These are phyloP conservation scores for Candida coquimbonensis DNA, from an alignment of 805 yeast species.

Conservation along the genomic window DNA sequence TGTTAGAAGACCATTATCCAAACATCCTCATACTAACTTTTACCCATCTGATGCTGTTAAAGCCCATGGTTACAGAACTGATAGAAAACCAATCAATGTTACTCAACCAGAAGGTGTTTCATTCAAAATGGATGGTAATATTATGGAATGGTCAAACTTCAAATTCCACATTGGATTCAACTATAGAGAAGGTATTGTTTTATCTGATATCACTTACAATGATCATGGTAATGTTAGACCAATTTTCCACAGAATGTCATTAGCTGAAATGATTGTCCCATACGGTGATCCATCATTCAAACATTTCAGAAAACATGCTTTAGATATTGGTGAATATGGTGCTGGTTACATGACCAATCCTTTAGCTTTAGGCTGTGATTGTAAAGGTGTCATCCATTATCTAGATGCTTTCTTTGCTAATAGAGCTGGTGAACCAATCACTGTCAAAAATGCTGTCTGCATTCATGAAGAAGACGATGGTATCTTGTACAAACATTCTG, in stretches of 20 bases:
- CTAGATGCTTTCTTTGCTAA: slow-evolving; percentile 71
- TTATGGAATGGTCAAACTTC: slow-evolving; percentile 73
- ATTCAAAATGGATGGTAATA: slow-evolving; percentile 61
- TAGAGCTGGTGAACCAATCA: slow-evolving; percentile 60
- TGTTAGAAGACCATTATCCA: slow-evolving; percentile 65
- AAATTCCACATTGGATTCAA: slow-evolving; percentile 76
- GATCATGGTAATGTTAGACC: slow-evolving; percentile 72
- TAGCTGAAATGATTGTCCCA: slow-evolving; percentile 81
- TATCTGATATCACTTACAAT: slow-evolving; percentile 65
- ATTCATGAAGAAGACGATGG: slow-evolving; percentile 87
- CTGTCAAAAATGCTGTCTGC: slow-evolving; percentile 72
- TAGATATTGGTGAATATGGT: slow-evolving; percentile 84
- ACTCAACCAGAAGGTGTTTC: slow-evolving; percentile 82
- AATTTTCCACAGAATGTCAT: slow-evolving; percentile 69
- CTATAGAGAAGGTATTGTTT: slow-evolving; percentile 79
- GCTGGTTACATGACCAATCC: slow-evolving; percentile 84
- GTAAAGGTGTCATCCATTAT: slow-evolving; percentile 81
- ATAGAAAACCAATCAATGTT: slow-evolving; percentile 58
- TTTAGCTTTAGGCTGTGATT: slow-evolving; percentile 71
- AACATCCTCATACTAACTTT: slow-evolving; percentile 62
- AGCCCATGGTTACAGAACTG: slow-evolving; percentile 58
- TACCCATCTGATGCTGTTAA: slow-evolving; percentile 57
- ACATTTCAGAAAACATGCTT: slow-evolving; percentile 80
- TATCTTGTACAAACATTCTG: slow-evolving; percentile 71
- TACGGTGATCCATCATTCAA: slow-evolving; percentile 76